These are phyloP conservation scores for Basipetospora chlamydospora DNA, from an alignment of 2,329 filamentous ascomycete species.

Conservation along the genomic window DNA sequence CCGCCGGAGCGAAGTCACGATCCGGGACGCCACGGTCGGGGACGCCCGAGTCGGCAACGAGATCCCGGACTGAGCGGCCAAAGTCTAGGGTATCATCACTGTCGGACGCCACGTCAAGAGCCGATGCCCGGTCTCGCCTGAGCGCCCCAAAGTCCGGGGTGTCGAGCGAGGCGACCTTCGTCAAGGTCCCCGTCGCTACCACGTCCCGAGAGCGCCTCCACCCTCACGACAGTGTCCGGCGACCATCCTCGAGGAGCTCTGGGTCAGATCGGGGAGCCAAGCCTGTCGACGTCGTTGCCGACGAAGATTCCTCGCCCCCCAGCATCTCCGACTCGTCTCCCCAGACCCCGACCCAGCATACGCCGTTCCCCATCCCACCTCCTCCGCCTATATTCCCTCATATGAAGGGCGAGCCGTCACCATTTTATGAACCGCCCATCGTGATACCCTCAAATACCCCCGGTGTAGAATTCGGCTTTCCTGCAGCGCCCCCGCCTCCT, in stretches of 20 bases:
- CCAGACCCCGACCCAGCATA: slow-evolving; percentile 42
- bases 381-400: slow-evolving; percentile 28
- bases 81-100: slow-evolving; percentile 29
- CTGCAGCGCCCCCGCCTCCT: slow-evolving; percentile 35
- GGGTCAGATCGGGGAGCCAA: slow-evolving; percentile 12
- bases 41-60: slow-evolving; percentile 15
- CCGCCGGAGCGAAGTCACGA: slow-evolving; percentile 24
- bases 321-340: slow-evolving; percentile 41
- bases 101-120: slow-evolving; percentile 28
- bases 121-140: slow-evolving; percentile 35
- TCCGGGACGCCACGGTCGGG: slow-evolving; percentile 22
- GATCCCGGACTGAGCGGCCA: slow-evolving; percentile 18
- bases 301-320: slow-evolving; percentile 31
- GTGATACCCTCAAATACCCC: slow-evolving; percentile 24
- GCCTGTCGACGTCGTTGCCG: slow-evolving; percentile 23
- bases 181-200: slow-evolving; percentile 17
- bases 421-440: slow-evolving; percentile 20
- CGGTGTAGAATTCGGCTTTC: slow-evolving; percentile 16
- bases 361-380: slow-evolving; percentile 30
- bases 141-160: slow-evolving; percentile 35
- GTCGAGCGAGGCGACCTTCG: slow-evolving; percentile 43
- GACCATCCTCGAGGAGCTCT: slow-evolving; percentile 8
- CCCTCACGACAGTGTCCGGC: slow-evolving; percentile 8
- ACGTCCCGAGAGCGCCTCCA: slow-evolving; percentile 3
- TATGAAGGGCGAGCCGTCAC: slow-evolving; percentile 21